Conservation (phyloP, 495 filamentous ascomycete species). For the Choiromyces venosus region DNA sequence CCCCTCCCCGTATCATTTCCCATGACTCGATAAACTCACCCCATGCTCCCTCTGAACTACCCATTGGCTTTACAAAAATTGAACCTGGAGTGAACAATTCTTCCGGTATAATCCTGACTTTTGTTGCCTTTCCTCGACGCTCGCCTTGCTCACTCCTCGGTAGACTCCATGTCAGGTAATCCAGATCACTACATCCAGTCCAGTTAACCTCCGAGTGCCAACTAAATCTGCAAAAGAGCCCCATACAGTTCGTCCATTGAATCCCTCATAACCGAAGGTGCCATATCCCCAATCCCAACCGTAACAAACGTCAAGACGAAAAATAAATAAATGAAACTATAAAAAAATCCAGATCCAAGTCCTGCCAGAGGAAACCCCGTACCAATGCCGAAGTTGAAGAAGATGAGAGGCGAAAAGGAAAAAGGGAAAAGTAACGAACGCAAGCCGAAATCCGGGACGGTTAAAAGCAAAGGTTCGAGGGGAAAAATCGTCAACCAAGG, state of each 20-base stretch:
- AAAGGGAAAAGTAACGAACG: not conserved
- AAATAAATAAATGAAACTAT: not conserved
- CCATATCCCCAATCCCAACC: not conserved
- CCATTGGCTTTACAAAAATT: conserved; percentile 13
- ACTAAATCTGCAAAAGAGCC: not conserved
- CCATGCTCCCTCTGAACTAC: conserved; percentile 20
- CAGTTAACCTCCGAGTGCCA: not conserved
- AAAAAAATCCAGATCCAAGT: not conserved
- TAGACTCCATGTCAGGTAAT: conserved; percentile 35
- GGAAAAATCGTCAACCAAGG: not conserved
- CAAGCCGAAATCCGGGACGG: not conserved
- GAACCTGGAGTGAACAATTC: conserved; percentile 26
- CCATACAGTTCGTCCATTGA: not conserved
- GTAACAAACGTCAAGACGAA: not conserved
- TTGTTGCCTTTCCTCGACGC: conserved; percentile 9
- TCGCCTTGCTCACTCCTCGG: conserved; percentile 23
- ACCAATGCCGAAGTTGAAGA: not conserved
- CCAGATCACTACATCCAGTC: conserved; percentile 19
- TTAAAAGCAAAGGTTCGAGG: not conserved
- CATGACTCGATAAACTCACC: conserved; percentile 10
- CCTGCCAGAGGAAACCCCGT: not conserved
- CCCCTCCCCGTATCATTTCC: not conserved
- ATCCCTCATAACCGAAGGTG: not conserved
- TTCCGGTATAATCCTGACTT: conserved; percentile 16
- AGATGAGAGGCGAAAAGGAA: not conserved